These are phyloP conservation scores for Paracorniculantispora psalliotae DNA, from an alignment of 2,329 filamentous ascomycete genomes.

Conservation along the genomic window DNA sequence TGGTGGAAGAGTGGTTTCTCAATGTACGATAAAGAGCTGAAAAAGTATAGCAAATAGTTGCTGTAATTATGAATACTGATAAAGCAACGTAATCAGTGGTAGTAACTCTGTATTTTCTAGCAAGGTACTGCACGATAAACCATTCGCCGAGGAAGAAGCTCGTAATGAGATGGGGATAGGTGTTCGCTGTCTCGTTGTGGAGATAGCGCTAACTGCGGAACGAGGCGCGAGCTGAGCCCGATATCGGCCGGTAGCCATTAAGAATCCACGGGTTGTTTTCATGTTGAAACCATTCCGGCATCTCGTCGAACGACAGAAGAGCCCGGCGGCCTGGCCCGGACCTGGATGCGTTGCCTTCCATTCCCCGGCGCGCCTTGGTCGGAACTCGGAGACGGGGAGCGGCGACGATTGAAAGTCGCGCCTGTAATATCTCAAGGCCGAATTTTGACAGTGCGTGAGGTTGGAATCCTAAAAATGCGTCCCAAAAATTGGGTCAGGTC, in stretches of 20 bases:
- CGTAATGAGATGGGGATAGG: constrained; percentile 36
- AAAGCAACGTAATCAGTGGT: constrained; percentile 19
- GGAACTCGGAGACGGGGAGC: constrained; percentile 16
- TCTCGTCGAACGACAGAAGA: constrained; percentile 20
- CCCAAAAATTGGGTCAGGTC: too few species aligned
- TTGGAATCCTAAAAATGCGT: constrained; percentile 5
- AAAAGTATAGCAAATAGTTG: constrained; percentile 17
- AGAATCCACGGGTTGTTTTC: constrained; percentile 18
- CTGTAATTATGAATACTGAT: constrained; percentile 20
- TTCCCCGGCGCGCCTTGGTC: constrained; percentile 13
- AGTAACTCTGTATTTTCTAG: constrained; percentile 18
- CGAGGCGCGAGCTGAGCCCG: constrained; percentile 30
- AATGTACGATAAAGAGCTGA: constrained; percentile 23
- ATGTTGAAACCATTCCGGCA: constrained; percentile 21
- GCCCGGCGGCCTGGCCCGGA: constrained; percentile 16
- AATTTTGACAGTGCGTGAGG: constrained; percentile 10
- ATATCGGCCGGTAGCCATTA: constrained; percentile 36
- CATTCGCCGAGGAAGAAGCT: constrained; percentile 29
- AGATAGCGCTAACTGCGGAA: constrained; percentile 35
- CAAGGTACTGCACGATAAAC: constrained; percentile 19
- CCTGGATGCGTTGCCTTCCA: constrained; percentile 15
- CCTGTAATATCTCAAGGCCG: constrained; percentile 8
- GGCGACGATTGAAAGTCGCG: constrained; percentile 14
- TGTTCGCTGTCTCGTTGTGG: constrained; percentile 31
- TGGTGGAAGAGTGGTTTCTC: constrained; percentile 19